These are phyloP conservation scores for Beta corolliflora DNA, from an alignment of 179 eudicot genomes.

Conservation along the genomic window DNA sequence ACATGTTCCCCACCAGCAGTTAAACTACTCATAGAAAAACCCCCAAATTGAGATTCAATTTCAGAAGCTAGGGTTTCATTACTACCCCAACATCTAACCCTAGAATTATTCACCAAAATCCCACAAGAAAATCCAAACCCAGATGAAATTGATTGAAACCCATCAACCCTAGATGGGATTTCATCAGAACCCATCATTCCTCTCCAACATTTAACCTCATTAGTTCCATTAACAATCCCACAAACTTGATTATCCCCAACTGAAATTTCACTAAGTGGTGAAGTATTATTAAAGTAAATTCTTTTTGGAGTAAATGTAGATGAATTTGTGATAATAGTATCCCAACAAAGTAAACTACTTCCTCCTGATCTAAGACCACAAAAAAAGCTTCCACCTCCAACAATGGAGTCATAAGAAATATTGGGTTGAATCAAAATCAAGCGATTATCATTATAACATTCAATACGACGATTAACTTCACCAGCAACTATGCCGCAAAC, in stretches of 20 bases:
- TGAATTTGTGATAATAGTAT: slow-evolving; percentile 46
- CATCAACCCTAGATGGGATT: slow-evolving; percentile 17
- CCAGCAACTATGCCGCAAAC: slow-evolving; percentile 66
- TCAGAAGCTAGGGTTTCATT: slow-evolving; percentile 28
- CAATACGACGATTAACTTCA: slow-evolving; percentile 42
- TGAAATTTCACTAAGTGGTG: slow-evolving; percentile 42
- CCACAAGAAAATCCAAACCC: slow-evolving; percentile 83
- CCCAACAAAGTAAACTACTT: slow-evolving; percentile 63
- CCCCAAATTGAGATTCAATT: slow-evolving; percentile 46
- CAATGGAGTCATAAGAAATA: slow-evolving; percentile 57
- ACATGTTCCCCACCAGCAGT: slow-evolving; percentile 65
- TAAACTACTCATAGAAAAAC: slow-evolving; percentile 47
- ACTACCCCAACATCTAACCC: slow-evolving; percentile 69
- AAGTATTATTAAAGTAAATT: slow-evolving; percentile 41
- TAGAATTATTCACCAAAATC: slow-evolving; percentile 31
- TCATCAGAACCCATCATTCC: slow-evolving; percentile 30
- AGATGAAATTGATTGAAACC: slow-evolving; percentile 60
- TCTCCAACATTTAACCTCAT: slow-evolving; percentile 68
- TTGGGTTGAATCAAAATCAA: slow-evolving; percentile 33
- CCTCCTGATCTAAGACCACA: slow-evolving; percentile 81
- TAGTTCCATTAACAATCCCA: slow-evolving; percentile 45
- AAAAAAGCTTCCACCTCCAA: slow-evolving; percentile 68
- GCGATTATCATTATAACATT: slow-evolving; percentile 43
- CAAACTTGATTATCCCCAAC: slow-evolving; percentile 74
- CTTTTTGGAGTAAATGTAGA: slow-evolving; percentile 51